Percentiles rank a stretch among this genome's conserved stretches.
These are phyloP conservation scores for Xylaria flabelliformis DNA, from an alignment of 495 filamentous ascomycete genomes.

Conservation along the genomic window DNA sequence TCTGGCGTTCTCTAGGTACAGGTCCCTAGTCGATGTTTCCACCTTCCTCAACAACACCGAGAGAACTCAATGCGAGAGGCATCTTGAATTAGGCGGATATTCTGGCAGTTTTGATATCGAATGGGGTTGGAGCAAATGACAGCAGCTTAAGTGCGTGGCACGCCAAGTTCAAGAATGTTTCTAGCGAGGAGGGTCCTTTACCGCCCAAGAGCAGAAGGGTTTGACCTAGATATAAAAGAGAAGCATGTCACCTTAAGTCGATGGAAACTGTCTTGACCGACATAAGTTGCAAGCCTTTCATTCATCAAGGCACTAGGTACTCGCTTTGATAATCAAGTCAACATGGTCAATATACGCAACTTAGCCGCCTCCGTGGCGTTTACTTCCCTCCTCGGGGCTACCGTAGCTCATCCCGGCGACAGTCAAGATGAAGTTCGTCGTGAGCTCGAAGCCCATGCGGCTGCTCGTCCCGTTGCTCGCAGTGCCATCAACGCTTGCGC, in stretches of 20 bases:
- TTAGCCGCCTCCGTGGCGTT: slow-evolving; percentile 39
- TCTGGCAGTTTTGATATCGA: not conserved
- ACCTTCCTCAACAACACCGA: slow-evolving; percentile 9
- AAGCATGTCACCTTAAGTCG: not conserved
- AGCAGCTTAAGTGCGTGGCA: not conserved
- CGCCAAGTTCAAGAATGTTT: not conserved
- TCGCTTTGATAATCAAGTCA: slow-evolving; percentile 8
- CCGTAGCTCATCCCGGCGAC: slow-evolving; percentile 48
- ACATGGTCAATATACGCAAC: slow-evolving; percentile 35
- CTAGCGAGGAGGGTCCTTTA: not conserved
- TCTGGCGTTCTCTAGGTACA: not conserved
- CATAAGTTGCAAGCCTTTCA: not conserved
- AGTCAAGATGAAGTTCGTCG: slow-evolving; percentile 43
- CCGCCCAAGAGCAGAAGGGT: not conserved
- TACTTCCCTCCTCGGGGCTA: slow-evolving; percentile 36
- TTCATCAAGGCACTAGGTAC: not conserved
- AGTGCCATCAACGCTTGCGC: slow-evolving; percentile 45
- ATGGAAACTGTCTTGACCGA: not conserved
- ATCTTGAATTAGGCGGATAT: slow-evolving; percentile 3
- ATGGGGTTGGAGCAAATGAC: not conserved
- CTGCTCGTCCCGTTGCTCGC: slow-evolving; percentile 42
- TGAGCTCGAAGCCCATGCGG: slow-evolving; percentile 41
- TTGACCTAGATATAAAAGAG: slow-evolving; percentile 17
- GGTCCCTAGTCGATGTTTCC: not conserved
- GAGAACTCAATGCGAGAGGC: not conserved